Base-by-base conservation (phyloP, 116 monocot species). In the Papilionanthe hybrid region DNA sequence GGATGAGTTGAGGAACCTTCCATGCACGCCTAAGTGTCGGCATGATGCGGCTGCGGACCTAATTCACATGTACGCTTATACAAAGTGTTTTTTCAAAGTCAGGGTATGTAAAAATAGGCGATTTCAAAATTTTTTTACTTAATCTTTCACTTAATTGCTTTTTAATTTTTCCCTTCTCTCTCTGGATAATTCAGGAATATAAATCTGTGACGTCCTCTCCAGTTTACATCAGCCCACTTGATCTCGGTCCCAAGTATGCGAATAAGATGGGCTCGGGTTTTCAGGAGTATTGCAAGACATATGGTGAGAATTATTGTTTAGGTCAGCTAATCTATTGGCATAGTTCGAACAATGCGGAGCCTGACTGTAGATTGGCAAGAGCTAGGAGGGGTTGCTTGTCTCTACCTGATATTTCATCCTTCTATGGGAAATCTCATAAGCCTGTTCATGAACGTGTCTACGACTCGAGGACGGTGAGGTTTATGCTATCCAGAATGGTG, bases 31-130 rank as follows among this genome's bases (percentile, higher is more conserved):
- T 30, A 95, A 90, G 76, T 92, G 93, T 67, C 88, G 93, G 42
- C 95, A 99, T 83, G 99, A 99, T 86, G 99, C 91, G 81, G 99
- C 95, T 79, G 99, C 99, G n/a, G 99, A 99, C 77, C 86, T 99
- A 81, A 85, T 99, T 81, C 99, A 99, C 83, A 90, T 95, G 72
- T 95, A 99, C 81, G 95, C 99, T 17, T 87, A 93, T 76, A 99
- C 99, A 28, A 95, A 90, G 81, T 89, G 83, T 76, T 95, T 93
- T 68, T 99, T 93, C 78, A 89, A 85, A 84, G 81, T 93, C 81
- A 86, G 79, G 87, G 99, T 99, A 82, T 78, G 84, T 82, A 18
- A 55, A 20, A 42, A 37, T 37, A 12, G 37, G 4, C 37, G 23
- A 1, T 71, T 42, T 20, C n/a, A 42, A 28, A 44, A 5, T 5